A percentile compares a stretch with the other conserved stretches of the same genome.
These are phyloP conservation scores for Leptomonas pyrrhocoris DNA, from an alignment of 208 protist genomes.

Conservation along the genomic window DNA sequence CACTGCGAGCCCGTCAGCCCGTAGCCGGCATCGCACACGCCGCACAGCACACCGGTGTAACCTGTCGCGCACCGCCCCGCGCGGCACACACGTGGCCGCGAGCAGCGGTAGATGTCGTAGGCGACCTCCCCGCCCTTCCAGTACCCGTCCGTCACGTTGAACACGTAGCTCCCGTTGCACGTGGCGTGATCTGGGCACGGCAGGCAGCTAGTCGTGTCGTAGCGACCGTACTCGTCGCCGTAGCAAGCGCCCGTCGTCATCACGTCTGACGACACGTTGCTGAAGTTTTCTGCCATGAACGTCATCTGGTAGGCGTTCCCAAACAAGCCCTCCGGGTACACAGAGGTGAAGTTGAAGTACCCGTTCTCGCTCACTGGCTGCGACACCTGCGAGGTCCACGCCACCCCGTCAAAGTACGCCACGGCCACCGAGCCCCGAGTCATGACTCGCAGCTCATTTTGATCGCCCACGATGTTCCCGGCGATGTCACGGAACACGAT, in stretches of 20 bases:
- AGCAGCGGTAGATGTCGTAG: constrained; percentile 40
- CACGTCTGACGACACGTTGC: constrained; percentile 20
- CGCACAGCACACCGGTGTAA: constrained; percentile 47
- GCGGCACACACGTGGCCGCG: constrained; percentile 25
- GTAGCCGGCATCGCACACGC: constrained; percentile 37
- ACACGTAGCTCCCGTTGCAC: constrained; percentile 52
- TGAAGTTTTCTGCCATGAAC: constrained; percentile 28
- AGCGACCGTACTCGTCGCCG: constrained; percentile 39
- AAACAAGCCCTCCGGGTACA: constrained; percentile 30
- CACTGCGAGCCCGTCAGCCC: constrained; percentile 36
- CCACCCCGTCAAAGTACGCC: constrained; percentile 28
- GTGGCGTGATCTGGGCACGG: constrained; percentile 33
- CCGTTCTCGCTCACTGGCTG: constrained; percentile 1
- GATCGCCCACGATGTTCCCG: constrained; percentile 36
- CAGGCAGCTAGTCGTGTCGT: constrained; percentile 35
- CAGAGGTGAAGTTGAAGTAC: constrained; percentile 33
- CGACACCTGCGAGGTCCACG: constrained; percentile 1
- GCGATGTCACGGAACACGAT: constrained; percentile 38
- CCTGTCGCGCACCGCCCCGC: constrained; percentile 29
- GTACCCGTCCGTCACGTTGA: constrained; percentile 45
- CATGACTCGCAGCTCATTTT: neutral
- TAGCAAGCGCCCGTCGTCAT: constrained; percentile 30
- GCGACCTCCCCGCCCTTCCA: constrained; percentile 42
- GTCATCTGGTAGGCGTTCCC: constrained; percentile 27
- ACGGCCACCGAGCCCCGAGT: constrained; percentile 7